These are phyloP conservation scores for Penicillium thymicola DNA, from an alignment of 2,329 filamentous ascomycete species.

Conservation along the genomic window DNA sequence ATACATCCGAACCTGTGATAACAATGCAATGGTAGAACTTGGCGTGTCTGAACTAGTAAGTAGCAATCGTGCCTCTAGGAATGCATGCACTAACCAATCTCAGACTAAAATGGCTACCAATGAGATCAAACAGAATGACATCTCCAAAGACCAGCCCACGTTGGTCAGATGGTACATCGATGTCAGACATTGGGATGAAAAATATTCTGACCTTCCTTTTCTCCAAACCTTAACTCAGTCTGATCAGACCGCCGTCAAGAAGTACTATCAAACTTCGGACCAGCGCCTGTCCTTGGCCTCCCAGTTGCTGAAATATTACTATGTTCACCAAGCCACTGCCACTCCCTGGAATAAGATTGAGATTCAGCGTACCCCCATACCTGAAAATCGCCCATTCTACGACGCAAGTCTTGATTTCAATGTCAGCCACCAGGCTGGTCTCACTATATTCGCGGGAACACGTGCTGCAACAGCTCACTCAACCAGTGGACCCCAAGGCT, in stretches of 20 bases:
- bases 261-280: slow-evolving; percentile 54
- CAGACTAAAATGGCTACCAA: slow-evolving; percentile 14
- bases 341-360: slow-evolving; percentile 57
- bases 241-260: slow-evolving; percentile 50
- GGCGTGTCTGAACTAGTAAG: neutral
- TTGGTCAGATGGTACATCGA: slow-evolving; percentile 47
- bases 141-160: slow-evolving; percentile 12
- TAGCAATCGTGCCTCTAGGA: neutral
- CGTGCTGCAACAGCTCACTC: slow-evolving; percentile 17
- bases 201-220: slow-evolving; percentile 36
- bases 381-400: slow-evolving; percentile 52
- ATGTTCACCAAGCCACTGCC: slow-evolving; percentile 53
- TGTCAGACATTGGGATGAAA: slow-evolving; percentile 33
- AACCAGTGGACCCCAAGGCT: neutral
- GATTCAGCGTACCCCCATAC: slow-evolving; percentile 51
- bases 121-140: slow-evolving; percentile 11
- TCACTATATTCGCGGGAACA: slow-evolving; percentile 58
- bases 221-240: slow-evolving; percentile 40
- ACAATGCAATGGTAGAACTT: neutral
- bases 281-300: slow-evolving; percentile 61
- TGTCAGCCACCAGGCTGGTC: slow-evolving; percentile 61
- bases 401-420: slow-evolving; percentile 56
- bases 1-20: neutral
- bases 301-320: slow-evolving; percentile 59
- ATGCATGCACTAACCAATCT: neutral